Percentiles rank a stretch among this genome's conserved stretches.
Conservation (phyloP, 2,329 filamentous ascomycete species). For the Neofusicoccum ribis region DNA sequence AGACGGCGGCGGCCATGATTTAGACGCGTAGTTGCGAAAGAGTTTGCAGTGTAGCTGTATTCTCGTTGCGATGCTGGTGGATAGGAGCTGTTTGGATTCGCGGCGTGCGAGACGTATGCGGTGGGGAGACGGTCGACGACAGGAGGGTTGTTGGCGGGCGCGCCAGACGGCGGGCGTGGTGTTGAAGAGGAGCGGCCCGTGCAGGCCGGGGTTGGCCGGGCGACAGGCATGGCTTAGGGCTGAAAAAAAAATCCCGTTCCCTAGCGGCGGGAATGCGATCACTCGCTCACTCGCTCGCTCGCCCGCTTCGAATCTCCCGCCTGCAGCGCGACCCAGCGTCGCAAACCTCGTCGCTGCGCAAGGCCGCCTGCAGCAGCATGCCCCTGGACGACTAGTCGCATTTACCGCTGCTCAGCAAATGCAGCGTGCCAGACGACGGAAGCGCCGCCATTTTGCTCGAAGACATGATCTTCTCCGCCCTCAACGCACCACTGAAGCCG, state of each 20-base stretch:
- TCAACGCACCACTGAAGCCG: constrained; percentile 38
- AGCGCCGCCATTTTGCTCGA: neutral
- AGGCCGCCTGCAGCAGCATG: constrained; percentile 1
- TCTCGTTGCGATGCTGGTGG: neutral
- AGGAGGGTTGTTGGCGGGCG: neutral
- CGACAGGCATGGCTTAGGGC: neutral
- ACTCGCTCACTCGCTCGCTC: neutral
- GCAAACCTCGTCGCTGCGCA: neutral
- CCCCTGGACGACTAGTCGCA: neutral
- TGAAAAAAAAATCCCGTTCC: constrained; percentile 8
- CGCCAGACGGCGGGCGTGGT: neutral
- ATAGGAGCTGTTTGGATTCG: neutral
- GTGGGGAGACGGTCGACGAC: neutral
- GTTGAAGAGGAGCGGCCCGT: neutral
- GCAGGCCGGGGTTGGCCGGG: neutral
- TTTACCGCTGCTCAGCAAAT: neutral
- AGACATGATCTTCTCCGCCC: constrained; percentile 8
- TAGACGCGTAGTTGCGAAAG: neutral
- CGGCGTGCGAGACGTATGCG: neutral
- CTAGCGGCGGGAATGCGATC: constrained; percentile 4
- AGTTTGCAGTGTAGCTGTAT: no score
- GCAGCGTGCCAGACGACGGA: neutral
- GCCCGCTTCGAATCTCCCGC: neutral
- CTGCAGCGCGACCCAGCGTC: neutral
- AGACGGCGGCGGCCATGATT: constrained; percentile 53